These are phyloP conservation scores for Microcyclospora tardicrescens DNA, from an alignment of 2,329 filamentous ascomycete genomes.

Conservation along the genomic window DNA sequence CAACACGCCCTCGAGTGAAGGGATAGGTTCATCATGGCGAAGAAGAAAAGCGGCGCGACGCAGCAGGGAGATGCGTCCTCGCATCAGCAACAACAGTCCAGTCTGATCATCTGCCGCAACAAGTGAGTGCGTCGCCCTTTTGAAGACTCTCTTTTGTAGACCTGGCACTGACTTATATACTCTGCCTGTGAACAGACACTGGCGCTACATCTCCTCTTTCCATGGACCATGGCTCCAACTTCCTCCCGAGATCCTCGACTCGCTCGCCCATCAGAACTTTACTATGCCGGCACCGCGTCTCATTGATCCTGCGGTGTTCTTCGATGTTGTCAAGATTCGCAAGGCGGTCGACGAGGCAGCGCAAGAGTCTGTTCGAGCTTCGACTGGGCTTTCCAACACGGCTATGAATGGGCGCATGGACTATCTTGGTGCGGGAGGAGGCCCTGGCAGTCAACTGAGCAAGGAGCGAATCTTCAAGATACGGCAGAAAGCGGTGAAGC, in stretches of 20 bases:
- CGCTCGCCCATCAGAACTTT: slow-evolving; percentile 67
- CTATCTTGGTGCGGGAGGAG: slow-evolving; percentile 39
- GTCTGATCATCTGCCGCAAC: slow-evolving; percentile 52
- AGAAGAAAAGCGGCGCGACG: slow-evolving; percentile 18
- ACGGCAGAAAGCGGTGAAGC: slow-evolving; percentile 66
- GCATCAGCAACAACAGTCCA: slow-evolving; percentile 30
- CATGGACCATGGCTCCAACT: slow-evolving; percentile 75
- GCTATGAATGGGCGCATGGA: slow-evolving; percentile 41
- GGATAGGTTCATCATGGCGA: slow-evolving; percentile 14
- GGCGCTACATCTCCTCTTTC: slow-evolving; percentile 73
- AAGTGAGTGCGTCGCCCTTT: slow-evolving; percentile 41
- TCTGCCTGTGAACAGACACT: slow-evolving; percentile 47
- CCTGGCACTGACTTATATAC: slow-evolving; percentile 1
- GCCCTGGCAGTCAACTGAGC: slow-evolving; percentile 50
- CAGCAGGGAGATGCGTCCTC: slow-evolving; percentile 8
- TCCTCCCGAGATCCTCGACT: slow-evolving; percentile 65
- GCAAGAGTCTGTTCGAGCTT: slow-evolving; percentile 62
- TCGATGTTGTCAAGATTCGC: slow-evolving; percentile 72
- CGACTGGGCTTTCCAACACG: slow-evolving; percentile 56
- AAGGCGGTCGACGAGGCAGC: slow-evolving; percentile 69
- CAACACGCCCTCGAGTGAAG: too few species aligned
- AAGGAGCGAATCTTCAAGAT: slow-evolving; percentile 65
- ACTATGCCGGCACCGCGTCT: slow-evolving; percentile 61
- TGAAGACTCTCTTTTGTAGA: slow-evolving; percentile 2
- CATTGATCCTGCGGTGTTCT: slow-evolving; percentile 69